Base-by-base conservation (phyloP, 2,329 filamentous ascomycete species). In the Aspergillus pseudotamarii region DNA sequence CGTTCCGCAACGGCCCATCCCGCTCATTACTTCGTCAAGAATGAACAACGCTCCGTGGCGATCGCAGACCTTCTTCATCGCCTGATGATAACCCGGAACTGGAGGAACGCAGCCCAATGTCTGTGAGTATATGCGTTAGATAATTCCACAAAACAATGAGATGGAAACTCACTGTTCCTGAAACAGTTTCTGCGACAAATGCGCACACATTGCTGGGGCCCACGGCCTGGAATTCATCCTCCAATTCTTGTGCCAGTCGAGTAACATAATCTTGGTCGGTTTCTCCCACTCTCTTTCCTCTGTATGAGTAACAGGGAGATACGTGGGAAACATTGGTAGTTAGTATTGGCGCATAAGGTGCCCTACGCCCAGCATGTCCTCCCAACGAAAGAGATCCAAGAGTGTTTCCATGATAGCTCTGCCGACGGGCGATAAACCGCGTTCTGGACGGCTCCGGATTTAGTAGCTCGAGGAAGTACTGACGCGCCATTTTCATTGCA, bases 21-120 rank as follows among this genome's bases (percentile, higher is more conserved):
- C 85, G 59, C 81, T 85, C 85, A 88, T 88, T 58, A 88, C 79
- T 57, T 80, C 78, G 36, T 77, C 75, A 5, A 77, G 46, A 4
- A 77, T 68, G 6, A 88, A 77, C 2, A 89, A 78, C 0, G 84
- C 83, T 2, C 83, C 84, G 61, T 88, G 77, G 60, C 82, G 82
- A 26, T 84, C 79, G 71, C 87, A 89, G 0, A 90, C 78, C 0
- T 74, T 71, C 58, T 82, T 80, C 63, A 88, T 79, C 10, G 82
- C 84, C n/a, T 78, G 71, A 65, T 88, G 82, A 59, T 89, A 90
- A 0, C 85, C 86, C 1, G 74, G 71, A 0, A 84, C 76, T 0
- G 86, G 71, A 0, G 85, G 78, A 0, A 85, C 82, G 59, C 82
- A 85, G 2, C 86, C 87, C 1, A 84, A 72, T 0, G 83, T 75